phyloP scores from a whole-genome alignment of 2,329 filamentous ascomycete genomes.

The Penicillium sumatraense region DNA sequence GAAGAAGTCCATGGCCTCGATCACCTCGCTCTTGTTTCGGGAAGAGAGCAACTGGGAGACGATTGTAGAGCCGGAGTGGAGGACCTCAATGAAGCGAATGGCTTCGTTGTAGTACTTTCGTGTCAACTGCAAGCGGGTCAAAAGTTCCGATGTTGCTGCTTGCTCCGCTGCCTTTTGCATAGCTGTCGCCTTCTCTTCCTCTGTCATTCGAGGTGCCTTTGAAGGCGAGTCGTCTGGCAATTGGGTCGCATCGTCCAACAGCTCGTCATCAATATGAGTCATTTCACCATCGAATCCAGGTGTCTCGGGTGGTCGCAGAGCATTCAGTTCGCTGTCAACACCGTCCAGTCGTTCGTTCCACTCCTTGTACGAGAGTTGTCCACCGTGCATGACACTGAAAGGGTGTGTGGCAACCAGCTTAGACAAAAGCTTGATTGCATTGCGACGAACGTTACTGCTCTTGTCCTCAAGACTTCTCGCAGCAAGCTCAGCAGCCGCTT shows the following conservation, averaged over 20 bases:
- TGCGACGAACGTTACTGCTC: conserved; percentile 94
- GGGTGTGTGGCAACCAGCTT: conserved; percentile 92
- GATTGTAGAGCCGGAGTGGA: conserved; percentile 79
- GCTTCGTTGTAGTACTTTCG: conserved; percentile 93
- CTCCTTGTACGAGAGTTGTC: conserved; percentile 79
- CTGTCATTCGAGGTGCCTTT: conserved; percentile 71
- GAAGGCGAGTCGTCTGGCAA: conserved; percentile 68
- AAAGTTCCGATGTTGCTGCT: conserved; percentile 83
- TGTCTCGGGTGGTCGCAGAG: conserved; percentile 74
- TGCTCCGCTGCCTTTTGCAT: conserved; percentile 83
- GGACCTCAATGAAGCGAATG: conserved; percentile 87
- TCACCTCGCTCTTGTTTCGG: conserved; percentile 97
- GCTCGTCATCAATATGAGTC: conserved; percentile 74
- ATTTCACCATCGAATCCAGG: conserved; percentile 73
- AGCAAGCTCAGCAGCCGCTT: conserved; percentile 84
- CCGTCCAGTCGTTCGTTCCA: conserved; percentile 83
- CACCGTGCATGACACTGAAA: conserved; percentile 88
- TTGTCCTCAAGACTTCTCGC: conserved; percentile 92
- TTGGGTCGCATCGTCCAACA: conserved; percentile 89
- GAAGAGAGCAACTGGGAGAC: conserved; percentile 89
- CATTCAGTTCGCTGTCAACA: conserved; percentile 80
- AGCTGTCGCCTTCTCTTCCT: conserved; percentile 75
- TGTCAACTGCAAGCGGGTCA: conserved; percentile 85
- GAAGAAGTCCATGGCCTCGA: conserved; percentile 99
- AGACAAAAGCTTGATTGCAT: conserved; percentile 89